Evolutionary conservation across 768 basidiomycete species (phyloP).

Genomic region (Tulasnella sp.): DNA sequence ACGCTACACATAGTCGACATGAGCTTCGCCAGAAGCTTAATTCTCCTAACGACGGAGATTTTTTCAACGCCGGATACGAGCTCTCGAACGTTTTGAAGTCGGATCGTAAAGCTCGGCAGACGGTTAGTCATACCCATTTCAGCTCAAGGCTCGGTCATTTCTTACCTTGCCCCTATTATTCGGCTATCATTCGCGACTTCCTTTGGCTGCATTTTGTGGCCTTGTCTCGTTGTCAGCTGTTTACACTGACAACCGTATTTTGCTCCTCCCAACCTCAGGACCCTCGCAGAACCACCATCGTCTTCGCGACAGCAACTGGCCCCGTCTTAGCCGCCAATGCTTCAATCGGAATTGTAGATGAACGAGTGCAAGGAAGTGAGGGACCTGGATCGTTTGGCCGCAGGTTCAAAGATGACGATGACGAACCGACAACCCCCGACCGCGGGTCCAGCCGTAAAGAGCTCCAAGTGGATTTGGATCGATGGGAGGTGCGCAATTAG

Average conservation of each 20-base stretch:
- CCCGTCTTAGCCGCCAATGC: not conserved
- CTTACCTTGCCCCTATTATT: too few relatives aligned
- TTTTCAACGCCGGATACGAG: too few relatives aligned
- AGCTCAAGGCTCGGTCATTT: not conserved
- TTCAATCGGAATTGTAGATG: not conserved
- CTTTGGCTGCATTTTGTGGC: not conserved
- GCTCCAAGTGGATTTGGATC: slow-evolving; percentile 7
- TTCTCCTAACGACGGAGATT: not conserved
- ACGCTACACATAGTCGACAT: too few relatives aligned
- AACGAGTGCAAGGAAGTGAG: not conserved
- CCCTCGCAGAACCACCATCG: too few relatives aligned
- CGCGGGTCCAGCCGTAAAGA: not conserved
- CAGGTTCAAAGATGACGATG: not conserved
- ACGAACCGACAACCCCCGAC: not conserved
- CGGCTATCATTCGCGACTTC: not conserved
- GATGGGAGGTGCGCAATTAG: not conserved
- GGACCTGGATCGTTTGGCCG: not conserved
- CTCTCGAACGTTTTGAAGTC: too few relatives aligned
- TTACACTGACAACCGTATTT: not conserved
- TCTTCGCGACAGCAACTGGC: not conserved
- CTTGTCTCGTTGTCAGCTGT: not conserved
- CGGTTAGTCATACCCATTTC: not conserved
- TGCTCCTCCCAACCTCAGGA: not conserved
- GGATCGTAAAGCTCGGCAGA: too few relatives aligned
- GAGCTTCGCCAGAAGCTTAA: not conserved